Conservation (phyloP, 2,329 filamentous ascomycete species). For the Talaromyces sp. region DNA sequence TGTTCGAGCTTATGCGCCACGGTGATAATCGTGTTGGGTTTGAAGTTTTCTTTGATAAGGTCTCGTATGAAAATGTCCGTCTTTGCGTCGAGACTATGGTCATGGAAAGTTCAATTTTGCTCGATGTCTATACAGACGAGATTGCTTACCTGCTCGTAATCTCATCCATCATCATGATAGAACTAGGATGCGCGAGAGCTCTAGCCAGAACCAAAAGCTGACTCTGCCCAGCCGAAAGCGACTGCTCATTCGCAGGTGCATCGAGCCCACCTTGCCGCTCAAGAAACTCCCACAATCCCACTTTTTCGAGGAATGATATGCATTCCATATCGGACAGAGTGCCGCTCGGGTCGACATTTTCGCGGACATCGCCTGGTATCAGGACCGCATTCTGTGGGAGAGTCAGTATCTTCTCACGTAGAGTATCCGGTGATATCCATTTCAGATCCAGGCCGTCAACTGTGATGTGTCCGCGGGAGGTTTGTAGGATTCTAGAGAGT, state of each 20-base stretch:
- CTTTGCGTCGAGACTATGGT: background rate
- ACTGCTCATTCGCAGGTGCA: slow-evolving; percentile 45
- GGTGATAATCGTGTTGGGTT: background rate
- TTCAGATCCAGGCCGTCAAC: slow-evolving; percentile 44
- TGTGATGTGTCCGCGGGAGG: slow-evolving; percentile 37
- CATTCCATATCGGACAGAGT: slow-evolving; percentile 32
- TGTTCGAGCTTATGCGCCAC: slow-evolving; percentile 6
- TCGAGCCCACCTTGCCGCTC: slow-evolving; percentile 38
- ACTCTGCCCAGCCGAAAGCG: slow-evolving; percentile 57
- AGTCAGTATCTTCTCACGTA: slow-evolving; percentile 40
- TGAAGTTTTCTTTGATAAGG: background rate
- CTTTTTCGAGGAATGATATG: slow-evolving; percentile 34
- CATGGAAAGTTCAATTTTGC: background rate
- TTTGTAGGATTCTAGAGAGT: slow-evolving; percentile 42
- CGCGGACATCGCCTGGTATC: slow-evolving; percentile 37
- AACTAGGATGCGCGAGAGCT: slow-evolving; percentile 51
- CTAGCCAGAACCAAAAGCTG: slow-evolving; percentile 63
- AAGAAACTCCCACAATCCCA: slow-evolving; percentile 38
- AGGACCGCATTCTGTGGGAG: slow-evolving; percentile 45
- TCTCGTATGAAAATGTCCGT: background rate
- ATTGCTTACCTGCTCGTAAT: slow-evolving; percentile 32
- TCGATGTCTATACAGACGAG: no score
- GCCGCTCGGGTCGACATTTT: slow-evolving; percentile 39
- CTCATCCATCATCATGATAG: slow-evolving; percentile 46
- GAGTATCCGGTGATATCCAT: slow-evolving; percentile 34